phyloP scores from a whole-genome alignment of 805 yeast genomes.

The Metschnikowia amazonensis region DNA sequence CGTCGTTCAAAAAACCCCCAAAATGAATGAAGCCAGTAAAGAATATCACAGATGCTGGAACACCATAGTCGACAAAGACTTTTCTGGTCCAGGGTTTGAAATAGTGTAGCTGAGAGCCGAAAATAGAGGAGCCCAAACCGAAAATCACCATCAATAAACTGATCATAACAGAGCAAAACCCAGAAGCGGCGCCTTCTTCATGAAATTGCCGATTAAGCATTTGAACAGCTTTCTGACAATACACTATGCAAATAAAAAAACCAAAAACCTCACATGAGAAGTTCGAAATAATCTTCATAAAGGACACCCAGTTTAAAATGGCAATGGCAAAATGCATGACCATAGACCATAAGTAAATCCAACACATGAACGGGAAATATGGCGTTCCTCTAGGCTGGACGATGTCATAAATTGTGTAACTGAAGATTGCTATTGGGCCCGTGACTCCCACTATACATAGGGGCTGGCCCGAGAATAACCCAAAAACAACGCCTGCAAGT shows the following conservation, averaged over 20 bases:
- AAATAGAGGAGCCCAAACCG: slow-evolving; percentile 58
- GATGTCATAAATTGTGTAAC: slow-evolving; percentile 80
- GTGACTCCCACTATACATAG: slow-evolving; percentile 95
- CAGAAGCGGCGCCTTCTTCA: slow-evolving; percentile 38
- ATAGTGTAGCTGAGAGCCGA: slow-evolving; percentile 62
- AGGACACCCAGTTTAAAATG: slow-evolving; percentile 59
- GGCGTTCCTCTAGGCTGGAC: slow-evolving; percentile 51
- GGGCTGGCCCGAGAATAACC: slow-evolving; percentile 85
- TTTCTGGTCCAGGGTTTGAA: slow-evolving; percentile 60
- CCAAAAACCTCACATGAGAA: slow-evolving; percentile 94
- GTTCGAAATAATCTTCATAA: slow-evolving; percentile 66
- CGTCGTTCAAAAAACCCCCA: slow-evolving; percentile 66
- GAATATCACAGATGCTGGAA: slow-evolving; percentile 78
- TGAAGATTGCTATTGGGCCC: slow-evolving; percentile 91
- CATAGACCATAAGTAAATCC: slow-evolving; percentile 93
- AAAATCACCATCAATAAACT: slow-evolving; percentile 72
- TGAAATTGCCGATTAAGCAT: slow-evolving; percentile 69
- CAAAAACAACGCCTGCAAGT: slow-evolving; percentile 85
- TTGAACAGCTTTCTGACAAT: slow-evolving; percentile 87
- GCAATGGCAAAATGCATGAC: slow-evolving; percentile 74
- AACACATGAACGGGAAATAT: slow-evolving; percentile 90
- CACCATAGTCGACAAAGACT: slow-evolving; percentile 79
- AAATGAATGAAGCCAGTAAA: slow-evolving; percentile 93
- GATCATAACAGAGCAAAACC: slow-evolving; percentile 71
- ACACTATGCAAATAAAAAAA: slow-evolving; percentile 80